Base-by-base conservation (phyloP, 1,284 basidiomycete species). In the Phellopilus nigrolimitatus region DNA sequence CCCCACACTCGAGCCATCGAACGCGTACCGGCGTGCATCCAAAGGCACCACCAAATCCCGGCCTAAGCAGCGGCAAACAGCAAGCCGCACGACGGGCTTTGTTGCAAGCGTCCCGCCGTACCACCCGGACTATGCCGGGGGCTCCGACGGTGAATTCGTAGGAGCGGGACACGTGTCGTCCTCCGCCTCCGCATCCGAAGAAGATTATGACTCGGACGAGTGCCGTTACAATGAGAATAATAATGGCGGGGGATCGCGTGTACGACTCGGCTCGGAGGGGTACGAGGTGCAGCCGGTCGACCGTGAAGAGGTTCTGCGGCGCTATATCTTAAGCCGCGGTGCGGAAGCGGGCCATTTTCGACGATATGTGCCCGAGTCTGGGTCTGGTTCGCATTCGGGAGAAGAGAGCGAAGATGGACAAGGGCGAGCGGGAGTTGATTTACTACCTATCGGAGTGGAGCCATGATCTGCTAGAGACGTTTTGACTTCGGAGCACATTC, bases 251-350 rank as follows among this genome's bases (percentile, higher is more conserved):
- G 57, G 61, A 17, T 57, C 61, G 10, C 62, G 66, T 40, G 68
- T 88, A 34, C 71, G 89, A 47, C 68, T 79, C 34, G 88, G 88
- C 13, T 90, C 87, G 13, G 89, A 91, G 68, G 88, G 88, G 3
- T 85, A 80, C 60, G 88, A 91, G 62, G 79, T 89, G 44, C 36
- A 69, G 34, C 67, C 76, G 7, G 67, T 78, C 41, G 71, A 77
- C 48, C 70, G 85, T 49, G 83, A 87, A 60, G 76, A 74, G 45
- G 72, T 88, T 66, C 63, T 89, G 28, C 68, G 62, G 50, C 67
- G 71, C 47, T 82, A 83, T 63, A 64, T 88, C n/a, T 65, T 68
- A 51, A 71, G 70, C 36, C 65, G 78, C 30, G 75, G 75, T 5
- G 71, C 73, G 54, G 74, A 78, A 54, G 71, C 71, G 1, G 79